Evolutionary conservation across 169 alveolate species (phyloP), one percentile per base, ranked within the genome.

Genomic region (Besnoitia besnoiti): DNA sequence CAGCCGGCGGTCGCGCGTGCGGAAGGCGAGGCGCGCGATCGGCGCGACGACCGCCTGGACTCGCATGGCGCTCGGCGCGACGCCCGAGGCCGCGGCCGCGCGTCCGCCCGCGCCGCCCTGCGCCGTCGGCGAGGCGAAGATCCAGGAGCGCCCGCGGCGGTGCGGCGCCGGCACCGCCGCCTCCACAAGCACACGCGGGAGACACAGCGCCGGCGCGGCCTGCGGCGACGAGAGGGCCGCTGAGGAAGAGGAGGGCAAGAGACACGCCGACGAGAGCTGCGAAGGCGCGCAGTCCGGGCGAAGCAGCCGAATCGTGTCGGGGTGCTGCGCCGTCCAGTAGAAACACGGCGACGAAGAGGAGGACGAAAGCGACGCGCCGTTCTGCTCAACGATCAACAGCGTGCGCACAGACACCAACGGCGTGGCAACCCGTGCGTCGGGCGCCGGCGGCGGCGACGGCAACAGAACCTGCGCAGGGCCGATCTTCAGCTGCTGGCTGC

Each of bases 401-500:
- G 93, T 87, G n/a, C 93, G 84, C 77, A 90, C 93, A 1, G 93
- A 76, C 14, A 87, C 90, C 42, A 51, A 55, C 59, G 33, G 4
- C 12, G 93, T 24, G 37, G 93, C 10, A 2, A 24, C 55, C 33
- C 7, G 59, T 0, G 35, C 59, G 16, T 40, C 87, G 8, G n/a
- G 24, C 61, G 49, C 61, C 40, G 89, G 82, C 46, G 93, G 89
- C 61, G 82, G 62, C 89, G 89, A 89, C 8, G 93, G 93, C 82
- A 90, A 85, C 82, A 90, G 55, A 67, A 90, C 93, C 62, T 90
- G 93, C 4, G 93, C 85, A 0, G 93, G 93, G 37, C 93, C 93
- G 0, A 90, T 80, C 59, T 77, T 77, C 30, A 77, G 87, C 33
- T 77, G 59, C 27, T 19, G 87, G 42, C n/a, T 37, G 46, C 44